Evolutionary conservation across 768 basidiomycete species (phyloP).

Genomic region (Podaxis carcinomalis): DNA sequence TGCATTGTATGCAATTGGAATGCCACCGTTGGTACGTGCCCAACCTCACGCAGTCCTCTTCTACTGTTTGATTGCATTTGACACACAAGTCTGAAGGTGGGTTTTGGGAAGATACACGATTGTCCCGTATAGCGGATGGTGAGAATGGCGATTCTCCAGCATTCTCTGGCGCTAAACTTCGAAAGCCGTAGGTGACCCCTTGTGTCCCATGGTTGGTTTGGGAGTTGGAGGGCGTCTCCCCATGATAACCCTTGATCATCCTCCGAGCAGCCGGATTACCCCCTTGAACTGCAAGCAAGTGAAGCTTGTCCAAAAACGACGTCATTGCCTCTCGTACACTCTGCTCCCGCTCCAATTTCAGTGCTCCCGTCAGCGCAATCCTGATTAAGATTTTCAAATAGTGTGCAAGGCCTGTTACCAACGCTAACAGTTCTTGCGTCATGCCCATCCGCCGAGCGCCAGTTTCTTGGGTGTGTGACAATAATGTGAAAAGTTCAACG

Average conservation of each 20-base stretch:
- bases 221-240: conserved; percentile 45
- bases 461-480: conserved; percentile 94
- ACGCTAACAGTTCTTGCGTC: conserved; percentile 93
- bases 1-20: conserved; percentile 87
- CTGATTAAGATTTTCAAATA: conserved; percentile 99
- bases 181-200: conserved; percentile 88
- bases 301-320: conserved; percentile 88
- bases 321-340: conserved; percentile 78
- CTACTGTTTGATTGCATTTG: conserved; percentile 84
- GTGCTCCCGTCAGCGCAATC: conserved; percentile 91
- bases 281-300: conserved; percentile 83
- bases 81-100: conserved; percentile 91
- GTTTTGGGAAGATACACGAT: conserved; percentile 41
- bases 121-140: conserved; percentile 31
- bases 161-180: conserved; percentile 85
- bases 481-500: conserved; percentile 93
- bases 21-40: conserved; percentile 99
- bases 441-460: conserved; percentile 89
- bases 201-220: conserved; percentile 70
- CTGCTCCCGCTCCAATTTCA: conserved; percentile 93
- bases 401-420: conserved; percentile 98
- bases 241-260: conserved; percentile 71
- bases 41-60: conserved; percentile 93
- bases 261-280: conserved; percentile 76
- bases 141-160: conserved; percentile 85